A percentile compares a stretch with the other conserved stretches of the same genome.
phyloP scores from a whole-genome alignment of 768 basidiomycete species.

The Saitozyma sp. region DNA sequence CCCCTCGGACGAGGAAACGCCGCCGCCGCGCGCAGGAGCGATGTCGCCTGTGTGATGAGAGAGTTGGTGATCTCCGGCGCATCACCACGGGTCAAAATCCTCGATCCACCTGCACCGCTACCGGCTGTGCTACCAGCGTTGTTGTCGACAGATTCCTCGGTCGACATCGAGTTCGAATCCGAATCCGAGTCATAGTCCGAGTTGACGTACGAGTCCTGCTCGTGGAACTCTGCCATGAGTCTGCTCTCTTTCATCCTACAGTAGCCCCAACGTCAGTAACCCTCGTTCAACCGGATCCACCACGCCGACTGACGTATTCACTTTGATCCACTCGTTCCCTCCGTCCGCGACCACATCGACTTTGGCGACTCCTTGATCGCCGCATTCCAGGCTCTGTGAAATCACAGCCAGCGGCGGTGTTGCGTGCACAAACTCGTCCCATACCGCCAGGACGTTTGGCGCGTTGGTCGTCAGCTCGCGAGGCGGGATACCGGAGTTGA shows the following conservation, averaged over 20 bases:
- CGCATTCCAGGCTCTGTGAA: conserved; percentile 38
- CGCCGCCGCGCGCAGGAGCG: conserved; percentile 66
- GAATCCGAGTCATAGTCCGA: conserved; percentile 59
- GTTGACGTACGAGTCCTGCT: conserved; percentile 76
- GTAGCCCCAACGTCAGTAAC: background rate
- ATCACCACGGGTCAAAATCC: conserved; percentile 51
- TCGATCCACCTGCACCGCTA: conserved; percentile 4
- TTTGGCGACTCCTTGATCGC: conserved; percentile 56
- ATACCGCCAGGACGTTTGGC: conserved; percentile 75
- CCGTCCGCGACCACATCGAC: conserved; percentile 78
- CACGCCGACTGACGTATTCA: conserved; percentile 71
- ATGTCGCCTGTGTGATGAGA: conserved; percentile 68
- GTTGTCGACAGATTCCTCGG: background rate
- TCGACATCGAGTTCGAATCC: conserved; percentile 4
- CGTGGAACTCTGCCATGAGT: conserved; percentile 74
- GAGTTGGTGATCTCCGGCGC: conserved; percentile 65
- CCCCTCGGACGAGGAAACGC: conserved; percentile 58
- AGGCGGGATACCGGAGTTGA: conserved; percentile 19
- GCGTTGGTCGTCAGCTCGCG: conserved; percentile 63
- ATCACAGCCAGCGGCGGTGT: conserved; percentile 63
- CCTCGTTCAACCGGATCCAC: background rate
- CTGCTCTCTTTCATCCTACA: conserved; percentile 73
- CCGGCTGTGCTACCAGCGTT: background rate
- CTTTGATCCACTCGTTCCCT: conserved; percentile 74
- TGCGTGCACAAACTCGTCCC: conserved; percentile 72